These are phyloP conservation scores for Mesembryanthemum crystallinum DNA, from an alignment of 148 eudicot genomes.

Conservation along the genomic window DNA sequence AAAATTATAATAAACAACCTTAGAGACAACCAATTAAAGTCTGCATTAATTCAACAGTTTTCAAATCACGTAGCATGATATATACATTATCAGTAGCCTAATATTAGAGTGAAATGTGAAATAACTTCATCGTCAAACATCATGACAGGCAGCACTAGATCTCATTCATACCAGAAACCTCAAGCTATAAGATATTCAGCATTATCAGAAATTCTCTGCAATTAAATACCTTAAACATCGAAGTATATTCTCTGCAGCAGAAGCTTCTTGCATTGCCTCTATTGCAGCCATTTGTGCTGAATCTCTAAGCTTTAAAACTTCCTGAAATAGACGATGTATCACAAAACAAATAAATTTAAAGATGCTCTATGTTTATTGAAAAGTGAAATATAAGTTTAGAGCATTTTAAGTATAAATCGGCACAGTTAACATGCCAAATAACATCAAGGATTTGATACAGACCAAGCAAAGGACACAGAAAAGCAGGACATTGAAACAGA, in stretches of 20 bases:
- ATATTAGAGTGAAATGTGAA: too few species aligned
- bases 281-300: constrained; percentile 80
- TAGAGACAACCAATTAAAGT: too few species aligned
- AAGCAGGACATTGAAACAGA: background rate
- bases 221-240: constrained; percentile 66
- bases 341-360: background rate
- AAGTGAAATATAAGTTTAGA: background rate
- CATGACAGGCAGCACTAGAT: background rate
- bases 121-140: too few species aligned
- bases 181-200: background rate
- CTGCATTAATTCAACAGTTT: too few species aligned
- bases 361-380: background rate
- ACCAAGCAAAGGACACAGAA: background rate
- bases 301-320: constrained; percentile 72
- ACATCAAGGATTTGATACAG: background rate
- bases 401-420: background rate
- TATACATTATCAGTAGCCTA: too few species aligned
- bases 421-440: background rate
- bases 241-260: constrained; percentile 73
- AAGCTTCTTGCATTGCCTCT: constrained; percentile 87
- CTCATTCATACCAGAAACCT: background rate
- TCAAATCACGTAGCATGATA: too few species aligned
- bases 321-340: constrained; percentile 43
- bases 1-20: too few species aligned
- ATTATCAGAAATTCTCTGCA: background rate